Evolutionary conservation across 495 filamentous ascomycete species (phyloP), one percentile per base, ranked within the genome.

Genomic region (Xylaria longipes): DNA sequence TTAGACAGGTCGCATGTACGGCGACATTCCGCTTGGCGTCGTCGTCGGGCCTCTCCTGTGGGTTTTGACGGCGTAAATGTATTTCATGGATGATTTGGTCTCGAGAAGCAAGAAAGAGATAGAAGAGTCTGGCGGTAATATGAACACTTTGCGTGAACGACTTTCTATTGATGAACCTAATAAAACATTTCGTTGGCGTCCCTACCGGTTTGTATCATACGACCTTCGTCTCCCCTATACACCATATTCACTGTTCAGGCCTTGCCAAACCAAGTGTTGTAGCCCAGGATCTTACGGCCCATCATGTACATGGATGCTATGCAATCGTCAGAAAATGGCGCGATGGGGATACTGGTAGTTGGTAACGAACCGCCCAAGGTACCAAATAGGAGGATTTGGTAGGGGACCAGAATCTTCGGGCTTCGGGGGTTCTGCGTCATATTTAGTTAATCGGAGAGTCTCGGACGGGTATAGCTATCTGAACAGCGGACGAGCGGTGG

Each of bases 251-350:
- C 12, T 52, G 15, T 48, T 81, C 89, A 93, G 70, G 86, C 83
- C 83, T 91, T 89, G 78, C 87, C 85, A 80, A 92, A 95, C 89
- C 91, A 96, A 65, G 93, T 96, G 90, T 95, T 97, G 85, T 97
- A 89, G 79, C 94, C 94, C 82, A 84, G 56, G 56, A 88, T 76
- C 80, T 85, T 81, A 66, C 88, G 86, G 67, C 82, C 77, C 82
- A 87, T 85, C 82, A 83, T 85, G 78, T 89, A 90, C 80, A 89
- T 80, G 82, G 78, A 85, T 80, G 84, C 86, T 86, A 86, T 88
- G 73, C 87, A 75, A 84, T 81, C 76, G 84, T 91, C 75, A 90
- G 86, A 76, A 27, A 81, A 82, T 74, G 56, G 48, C 52, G 62
- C 12, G 73, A 52, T 22, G 14, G 33, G 48, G 65, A 12, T 57